Percentiles rank a stretch among this genome's conserved stretches.
Evolutionary conservation across 805 yeast species (phyloP).

Genomic region (Candida yuanshanica): DNA sequence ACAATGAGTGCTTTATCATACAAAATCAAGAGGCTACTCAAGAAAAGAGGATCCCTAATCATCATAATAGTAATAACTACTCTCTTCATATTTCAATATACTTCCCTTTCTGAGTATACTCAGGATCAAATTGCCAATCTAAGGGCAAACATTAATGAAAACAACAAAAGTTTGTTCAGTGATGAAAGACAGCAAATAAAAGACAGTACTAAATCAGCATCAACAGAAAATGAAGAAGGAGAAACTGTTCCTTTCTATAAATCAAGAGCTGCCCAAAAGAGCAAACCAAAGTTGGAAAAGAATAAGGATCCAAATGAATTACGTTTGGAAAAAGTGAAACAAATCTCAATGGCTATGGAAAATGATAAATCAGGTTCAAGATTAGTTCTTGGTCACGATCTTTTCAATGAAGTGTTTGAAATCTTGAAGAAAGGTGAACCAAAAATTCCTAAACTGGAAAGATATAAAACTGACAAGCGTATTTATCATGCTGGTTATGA

Average conservation of each 20-base stretch:
- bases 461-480: slow-evolving; percentile 40
- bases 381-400: slow-evolving; percentile 33
- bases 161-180: slow-evolving; percentile 4
- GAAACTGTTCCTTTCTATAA: slow-evolving; percentile 23
- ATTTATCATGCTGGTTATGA: slow-evolving; percentile 53
- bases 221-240: slow-evolving; percentile 4
- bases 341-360: slow-evolving; percentile 20
- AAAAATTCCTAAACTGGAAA: slow-evolving; percentile 32
- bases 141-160: slow-evolving; percentile 2
- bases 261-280: slow-evolving; percentile 14
- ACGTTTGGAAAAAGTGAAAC: slow-evolving; percentile 15
- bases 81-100: slow-evolving; percentile 12
- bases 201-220: background rate
- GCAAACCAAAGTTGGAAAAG: background rate
- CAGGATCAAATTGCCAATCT: slow-evolving; percentile 9
- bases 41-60: slow-evolving; percentile 12
- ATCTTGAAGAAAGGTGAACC: slow-evolving; percentile 41
- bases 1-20: slow-evolving; percentile 7
- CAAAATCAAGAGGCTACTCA: slow-evolving; percentile 11
- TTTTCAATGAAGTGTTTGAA: slow-evolving; percentile 38
- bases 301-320: slow-evolving; percentile 1
- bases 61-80: slow-evolving; percentile 6
- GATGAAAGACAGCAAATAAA: background rate
- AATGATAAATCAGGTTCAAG: slow-evolving; percentile 29
- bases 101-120: slow-evolving; percentile 10